Conservation (phyloP, 192 early-diverging fungal species). For the Podila epigama region DNA sequence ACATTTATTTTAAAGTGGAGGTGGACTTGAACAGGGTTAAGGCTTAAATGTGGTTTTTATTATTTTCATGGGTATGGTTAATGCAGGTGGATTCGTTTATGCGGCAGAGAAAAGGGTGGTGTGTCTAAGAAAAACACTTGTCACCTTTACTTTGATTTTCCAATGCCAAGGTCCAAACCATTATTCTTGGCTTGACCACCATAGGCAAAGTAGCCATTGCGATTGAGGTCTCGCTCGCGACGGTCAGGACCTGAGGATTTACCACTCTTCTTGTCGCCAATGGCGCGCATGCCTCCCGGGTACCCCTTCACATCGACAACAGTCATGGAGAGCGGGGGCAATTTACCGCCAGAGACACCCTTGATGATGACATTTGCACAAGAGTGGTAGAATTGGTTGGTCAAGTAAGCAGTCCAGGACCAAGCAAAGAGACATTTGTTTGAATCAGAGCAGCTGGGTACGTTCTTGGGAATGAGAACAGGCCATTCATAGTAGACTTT, state of each 20-base stretch:
- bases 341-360: constrained; percentile 19
- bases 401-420: constrained; percentile 72
- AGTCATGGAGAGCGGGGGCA: constrained; percentile 10
- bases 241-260: constrained; percentile 16
- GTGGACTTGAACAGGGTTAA: too few relatives aligned
- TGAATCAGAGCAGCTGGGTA: constrained; percentile 22
- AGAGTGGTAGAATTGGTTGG: constrained; percentile 77
- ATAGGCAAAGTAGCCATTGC: constrained; percentile 6
- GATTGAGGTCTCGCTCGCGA: constrained; percentile 2
- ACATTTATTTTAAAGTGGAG: too few relatives aligned
- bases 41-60: not conserved
- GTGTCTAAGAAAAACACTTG: not conserved
- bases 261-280: not conserved
- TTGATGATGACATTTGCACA: constrained; percentile 69
- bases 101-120: not conserved
- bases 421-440: constrained; percentile 48
- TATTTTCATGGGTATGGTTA: not conserved
- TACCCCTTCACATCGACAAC: constrained; percentile 6
- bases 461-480: constrained; percentile 33
- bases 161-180: constrained; percentile 3
- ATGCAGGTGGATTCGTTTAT: not conserved
- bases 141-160: not conserved
- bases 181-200: constrained; percentile 3
- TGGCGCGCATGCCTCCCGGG: not conserved
- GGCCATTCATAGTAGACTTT: constrained; percentile 36